Conservation (phyloP, 768 basidiomycete species). For the Serendipita indica region DNA sequence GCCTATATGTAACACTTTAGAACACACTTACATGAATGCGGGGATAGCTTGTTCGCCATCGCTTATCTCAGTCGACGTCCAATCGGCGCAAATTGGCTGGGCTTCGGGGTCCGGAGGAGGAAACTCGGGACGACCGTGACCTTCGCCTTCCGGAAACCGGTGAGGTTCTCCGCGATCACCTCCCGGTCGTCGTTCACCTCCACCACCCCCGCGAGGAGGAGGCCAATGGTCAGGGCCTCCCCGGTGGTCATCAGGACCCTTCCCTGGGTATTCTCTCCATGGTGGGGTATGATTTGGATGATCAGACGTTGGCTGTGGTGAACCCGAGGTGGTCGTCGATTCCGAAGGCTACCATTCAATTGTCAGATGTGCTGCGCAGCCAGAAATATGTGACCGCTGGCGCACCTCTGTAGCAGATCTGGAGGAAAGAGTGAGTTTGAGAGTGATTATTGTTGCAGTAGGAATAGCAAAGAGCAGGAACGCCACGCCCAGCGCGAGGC, state of each 20-base stretch:
- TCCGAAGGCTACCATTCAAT: neutral
- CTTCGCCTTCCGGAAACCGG: too few species aligned
- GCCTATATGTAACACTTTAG: neutral
- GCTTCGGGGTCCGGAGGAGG: neutral
- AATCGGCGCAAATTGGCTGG: neutral
- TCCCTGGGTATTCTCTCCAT: neutral
- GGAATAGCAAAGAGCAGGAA: neutral
- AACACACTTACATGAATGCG: neutral
- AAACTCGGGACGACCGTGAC: neutral
- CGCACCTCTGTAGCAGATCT: neutral
- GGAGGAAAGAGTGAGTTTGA: neutral
- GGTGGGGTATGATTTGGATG: too few species aligned
- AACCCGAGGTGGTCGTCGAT: neutral
- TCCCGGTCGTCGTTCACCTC: neutral
- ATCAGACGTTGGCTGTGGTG: too few species aligned
- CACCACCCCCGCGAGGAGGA: neutral
- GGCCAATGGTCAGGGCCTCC: neutral
- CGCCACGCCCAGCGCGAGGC: neutral
- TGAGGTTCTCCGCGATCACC: too few species aligned
- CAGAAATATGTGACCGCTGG: neutral
- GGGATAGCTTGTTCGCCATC: neutral
- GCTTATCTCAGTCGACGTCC: neutral
- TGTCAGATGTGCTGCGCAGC: neutral
- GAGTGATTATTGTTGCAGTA: neutral
- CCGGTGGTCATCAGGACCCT: neutral